Base-by-base conservation (phyloP, 2,329 filamentous ascomycete genomes). In the Epichloe scottii region DNA sequence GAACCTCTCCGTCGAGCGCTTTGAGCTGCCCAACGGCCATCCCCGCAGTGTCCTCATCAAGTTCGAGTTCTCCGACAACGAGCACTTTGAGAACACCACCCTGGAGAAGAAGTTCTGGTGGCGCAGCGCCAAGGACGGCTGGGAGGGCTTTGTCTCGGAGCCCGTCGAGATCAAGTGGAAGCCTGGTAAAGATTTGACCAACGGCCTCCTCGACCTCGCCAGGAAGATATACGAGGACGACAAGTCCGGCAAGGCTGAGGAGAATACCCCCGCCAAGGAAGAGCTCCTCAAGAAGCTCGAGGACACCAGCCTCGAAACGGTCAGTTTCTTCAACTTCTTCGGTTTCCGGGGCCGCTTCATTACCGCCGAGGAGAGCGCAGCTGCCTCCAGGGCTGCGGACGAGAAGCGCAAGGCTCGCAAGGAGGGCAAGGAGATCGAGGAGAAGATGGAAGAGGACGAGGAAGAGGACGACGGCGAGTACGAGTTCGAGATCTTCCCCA, bases 61-160 rank as follows among this genome's bases (percentile, higher is more conserved):
- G 55, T 89, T 93, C 63, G 82, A 87, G 61, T 95, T 95, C 68
- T 71, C 70, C 53, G 77, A 82, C 56, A 97, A 97, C 70, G 82
- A 89, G 47, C 83, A 84, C 72, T 95, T 97, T 61, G 77, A 83
- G 64, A 77, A 95, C 71, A 75, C 71, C 50, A 78, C 82, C 50
- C 71, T 97, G 46, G 86, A 91, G 71, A 97, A 97, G 82, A 87
- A 86, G 64, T 95, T 97, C 71, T 91, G 84, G 79, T 89, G 84
- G 76, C 82, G 90, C 58, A 77, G 78, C 65, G 74, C 78, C 54
- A 78, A 75, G 64, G 78, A 84, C 63, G 76, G 79, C 61, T 89
- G 81, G 80, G 74, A 78, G 37, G 87, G 87, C 37, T 77, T 95
- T 35, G 88, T 96, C 52, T 90, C 84, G 23, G 89, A 95, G 72